Evolutionary conservation across 2,329 filamentous ascomycete species (phyloP), one percentile per base, ranked within the genome.

Genomic region (Scortechinia acanthostroma): DNA sequence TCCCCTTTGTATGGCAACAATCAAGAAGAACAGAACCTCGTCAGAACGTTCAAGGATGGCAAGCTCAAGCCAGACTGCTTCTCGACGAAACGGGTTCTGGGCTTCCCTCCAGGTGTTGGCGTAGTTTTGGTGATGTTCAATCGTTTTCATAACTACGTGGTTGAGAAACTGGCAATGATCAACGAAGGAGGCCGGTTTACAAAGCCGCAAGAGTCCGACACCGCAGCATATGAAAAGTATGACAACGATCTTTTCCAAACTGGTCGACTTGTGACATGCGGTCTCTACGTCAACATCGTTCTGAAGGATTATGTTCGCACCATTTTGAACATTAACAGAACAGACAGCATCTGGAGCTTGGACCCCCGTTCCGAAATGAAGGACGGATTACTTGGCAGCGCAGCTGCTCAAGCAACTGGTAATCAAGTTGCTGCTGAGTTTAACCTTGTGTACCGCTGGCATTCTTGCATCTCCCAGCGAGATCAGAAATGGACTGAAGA

Each of bases 101-200:
- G 78, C 6, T 83, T 87, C 55, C 87, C 86, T 0, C 83, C 87
- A 0, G 84, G 85, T 13, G 83, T 86, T 3, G 75, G 79, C 46
- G 80, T 87, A 3, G 55, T 91, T 2, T 64, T 91, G 21, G 74
- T 91, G 61, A 88, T 90, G 85, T 83, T 89, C 64, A 85, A 84
- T 54, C 76, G 82, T 20, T 94, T 94, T 64, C 91, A 96, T 64
- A 96, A 97, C 63, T 76, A 93, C 51, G 79, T 90, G 0, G 90
- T 87, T 1, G 76, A 81, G 45, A 85, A 91, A 49, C 69, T 96
- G 16, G 86, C 86, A 0, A 67, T 74, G n/a, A 91, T 96, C 62
- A 95, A 96, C 55, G 91, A 96, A 54, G 78, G 80, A 40, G 82
- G 80, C 15, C 77, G 87, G 19, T 96, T 95, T 63, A 77, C 73